Percentiles rank a stretch among this genome's conserved stretches.
Evolutionary conservation across 2,329 filamentous ascomycete species (phyloP).

Genomic region (Diplodia corticola): DNA sequence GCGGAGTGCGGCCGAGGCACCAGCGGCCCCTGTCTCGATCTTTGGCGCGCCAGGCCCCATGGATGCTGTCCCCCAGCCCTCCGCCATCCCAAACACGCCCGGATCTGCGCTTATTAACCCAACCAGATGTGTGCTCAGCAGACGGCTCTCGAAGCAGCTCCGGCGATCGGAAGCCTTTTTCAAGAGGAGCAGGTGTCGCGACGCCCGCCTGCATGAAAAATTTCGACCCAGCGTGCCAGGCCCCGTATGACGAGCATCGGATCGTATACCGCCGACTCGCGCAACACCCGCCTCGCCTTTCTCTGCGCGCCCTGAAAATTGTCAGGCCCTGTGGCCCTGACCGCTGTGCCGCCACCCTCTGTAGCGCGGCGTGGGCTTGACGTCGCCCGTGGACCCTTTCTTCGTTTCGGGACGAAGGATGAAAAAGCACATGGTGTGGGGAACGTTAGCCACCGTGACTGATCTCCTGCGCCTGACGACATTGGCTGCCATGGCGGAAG

Average conservation of each 20-base stretch:
- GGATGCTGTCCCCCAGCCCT: background rate
- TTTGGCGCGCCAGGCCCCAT: background rate
- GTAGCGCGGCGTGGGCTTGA: background rate
- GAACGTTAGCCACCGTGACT: slow-evolving; percentile 1
- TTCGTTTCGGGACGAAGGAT: slow-evolving; percentile 1
- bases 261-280: background rate
- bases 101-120: slow-evolving; percentile 3
- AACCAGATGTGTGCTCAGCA: background rate
- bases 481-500: slow-evolving; percentile 2
- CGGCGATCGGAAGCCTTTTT: background rate
- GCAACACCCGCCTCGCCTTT: slow-evolving; percentile 2
- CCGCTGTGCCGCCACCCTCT: background rate
- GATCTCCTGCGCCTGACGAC: slow-evolving; percentile 15
- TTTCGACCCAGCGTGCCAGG: background rate
- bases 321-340: background rate
- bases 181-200: slow-evolving; percentile 9
- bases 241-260: background rate
- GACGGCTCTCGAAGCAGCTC: slow-evolving; percentile 5
- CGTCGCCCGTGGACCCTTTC: slow-evolving; percentile 1
- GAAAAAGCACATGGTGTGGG: slow-evolving; percentile 9
- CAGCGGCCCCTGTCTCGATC: background rate
- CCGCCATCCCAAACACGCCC: background rate
- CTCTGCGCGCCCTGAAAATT: background rate
- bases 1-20: slow-evolving; percentile 3
- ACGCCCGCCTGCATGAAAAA: slow-evolving; percentile 13